Conservation (phyloP, 495 filamentous ascomycete species). For the Xylaria telfairii region DNA sequence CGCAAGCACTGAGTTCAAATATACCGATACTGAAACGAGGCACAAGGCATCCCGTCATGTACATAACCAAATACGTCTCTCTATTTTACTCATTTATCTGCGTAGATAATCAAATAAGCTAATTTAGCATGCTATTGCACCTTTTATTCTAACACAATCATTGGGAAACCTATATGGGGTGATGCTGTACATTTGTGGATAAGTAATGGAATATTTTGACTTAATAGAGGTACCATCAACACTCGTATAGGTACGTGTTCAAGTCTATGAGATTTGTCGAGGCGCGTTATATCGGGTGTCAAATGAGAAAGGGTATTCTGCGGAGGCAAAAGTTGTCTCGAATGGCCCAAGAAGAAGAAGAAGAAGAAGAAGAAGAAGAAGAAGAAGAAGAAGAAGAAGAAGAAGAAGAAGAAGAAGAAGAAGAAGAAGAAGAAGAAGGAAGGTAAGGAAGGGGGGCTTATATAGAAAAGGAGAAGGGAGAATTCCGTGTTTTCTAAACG, state of each 20-base stretch:
- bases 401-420: too few species aligned
- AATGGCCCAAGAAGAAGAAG: not conserved
- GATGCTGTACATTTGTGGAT: not conserved
- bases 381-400: not conserved
- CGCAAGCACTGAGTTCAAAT: too few species aligned
- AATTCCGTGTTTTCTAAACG: too few species aligned
- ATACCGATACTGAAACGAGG: too few species aligned
- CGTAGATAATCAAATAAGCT: not conserved
- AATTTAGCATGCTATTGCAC: not conserved
- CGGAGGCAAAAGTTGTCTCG: not conserved
- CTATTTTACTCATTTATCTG: not conserved
- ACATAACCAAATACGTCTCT: not conserved
- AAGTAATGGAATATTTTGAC: not conserved
- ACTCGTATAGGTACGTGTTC: not conserved
- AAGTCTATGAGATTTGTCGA: not conserved
- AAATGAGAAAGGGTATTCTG: not conserved
- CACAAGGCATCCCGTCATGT: not conserved
- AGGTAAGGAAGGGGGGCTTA: too few species aligned
- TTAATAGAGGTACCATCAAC: not conserved
- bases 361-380: not conserved
- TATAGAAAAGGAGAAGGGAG: too few species aligned
- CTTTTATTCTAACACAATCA: not conserved
- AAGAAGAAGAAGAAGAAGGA: too few species aligned
- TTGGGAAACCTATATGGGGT: not conserved
- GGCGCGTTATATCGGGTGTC: not conserved